These are phyloP conservation scores for Dorcoceras hygrometricum DNA, from an alignment of 257 asterid genomes.

Conservation along the genomic window DNA sequence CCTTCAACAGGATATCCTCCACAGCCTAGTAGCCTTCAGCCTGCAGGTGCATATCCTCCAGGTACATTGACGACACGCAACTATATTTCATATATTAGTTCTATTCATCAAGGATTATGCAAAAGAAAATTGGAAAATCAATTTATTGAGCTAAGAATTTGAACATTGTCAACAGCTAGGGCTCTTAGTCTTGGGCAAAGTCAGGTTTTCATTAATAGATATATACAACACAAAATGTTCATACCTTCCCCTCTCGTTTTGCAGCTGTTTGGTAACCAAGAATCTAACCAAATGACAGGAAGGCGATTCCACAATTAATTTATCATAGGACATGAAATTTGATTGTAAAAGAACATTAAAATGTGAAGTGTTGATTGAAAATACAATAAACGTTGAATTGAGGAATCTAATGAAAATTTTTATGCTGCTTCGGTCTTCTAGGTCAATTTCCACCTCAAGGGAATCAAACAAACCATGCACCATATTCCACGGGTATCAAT, in stretches of 20 bases:
- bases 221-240: no score
- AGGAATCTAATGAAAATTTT: neutral
- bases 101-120: neutral
- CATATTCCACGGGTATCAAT: constrained; percentile 25
- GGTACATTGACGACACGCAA: constrained; percentile 21
- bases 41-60: constrained; percentile 36
- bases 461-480: constrained; percentile 30
- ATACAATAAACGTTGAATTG: neutral
- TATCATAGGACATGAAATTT: neutral
- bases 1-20: constrained; percentile 33
- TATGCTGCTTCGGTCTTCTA: constrained; percentile 9
- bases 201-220: neutral
- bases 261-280: no score
- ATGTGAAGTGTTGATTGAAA: neutral
- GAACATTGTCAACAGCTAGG: neutral
- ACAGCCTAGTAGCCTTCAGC: constrained; percentile 29
- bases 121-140: neutral
- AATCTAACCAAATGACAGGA: no score
- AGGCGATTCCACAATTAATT: neutral
- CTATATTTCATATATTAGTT: neutral
- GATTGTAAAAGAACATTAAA: neutral
- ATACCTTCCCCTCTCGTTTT: no score
- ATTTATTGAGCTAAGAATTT: neutral
- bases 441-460: constrained; percentile 35
- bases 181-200: neutral